Evolutionary conservation across 208 protist species (phyloP), one percentile per base, ranked within the genome.

Genomic region (Vickermania ingenoplastis): DNA sequence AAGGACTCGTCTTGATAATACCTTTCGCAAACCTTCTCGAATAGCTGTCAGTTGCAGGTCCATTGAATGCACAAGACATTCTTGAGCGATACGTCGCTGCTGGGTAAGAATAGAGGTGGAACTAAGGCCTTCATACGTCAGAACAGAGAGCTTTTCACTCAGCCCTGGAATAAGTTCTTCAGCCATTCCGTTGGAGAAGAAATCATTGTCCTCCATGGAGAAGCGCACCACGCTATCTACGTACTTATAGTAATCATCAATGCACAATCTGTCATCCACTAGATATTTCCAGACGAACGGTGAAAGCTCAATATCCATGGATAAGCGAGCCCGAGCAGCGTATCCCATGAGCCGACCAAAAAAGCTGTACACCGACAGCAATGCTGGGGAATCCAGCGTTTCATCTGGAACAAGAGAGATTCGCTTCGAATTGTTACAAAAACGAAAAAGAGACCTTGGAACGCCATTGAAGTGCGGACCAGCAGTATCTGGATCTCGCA

Each of bases 281-380:
- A 95, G 65, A 53, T 86, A 95, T 65, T 92, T 92, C 89, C 89
- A 95, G 48, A 95, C 60, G 69, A 92, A 95, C 2, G 86, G 89
- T 28, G 86, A 93, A 64, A 95, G 83, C 67, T 95, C 89, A 56
- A 95, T 78, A 53, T 83, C 78, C 24, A 92, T 69, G 29, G 89
- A 83, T 5, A 67, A 76, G 64, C 77, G 73, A 41, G 89, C 78
- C 2, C 76, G 70, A 14, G 78, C 82, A 0, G 71, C 68, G 70
- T 95, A 75, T 14, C 86, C 89, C 85, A 95, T 91, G 41, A 93
- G 79, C 72, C 92, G 89, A 60, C 89, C 89, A 58, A 95, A 83
- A 69, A 95, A 95, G 51, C 78, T 86, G 28, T 93, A 92, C 45
- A 95, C 65, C 26, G 71, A 75, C 24, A 95, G 70, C 60, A 89